Evolutionary conservation across 1,284 basidiomycete genomes (phyloP).

Genomic region (Inonotus obliquus): DNA sequence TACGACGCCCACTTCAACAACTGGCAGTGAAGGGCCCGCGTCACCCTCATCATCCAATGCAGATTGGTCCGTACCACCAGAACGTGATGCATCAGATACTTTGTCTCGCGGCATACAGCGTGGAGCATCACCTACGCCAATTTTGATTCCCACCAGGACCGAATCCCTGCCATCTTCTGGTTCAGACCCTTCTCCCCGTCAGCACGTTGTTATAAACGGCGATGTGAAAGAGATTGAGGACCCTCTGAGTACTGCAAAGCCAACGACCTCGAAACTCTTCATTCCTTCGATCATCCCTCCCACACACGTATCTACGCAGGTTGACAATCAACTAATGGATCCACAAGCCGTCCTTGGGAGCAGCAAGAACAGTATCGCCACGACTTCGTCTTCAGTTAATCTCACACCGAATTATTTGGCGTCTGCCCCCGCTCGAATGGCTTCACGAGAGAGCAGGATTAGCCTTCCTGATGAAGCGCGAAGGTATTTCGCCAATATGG

Average conservation of each 20-base stretch:
- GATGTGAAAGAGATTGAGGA: constrained; percentile 5
- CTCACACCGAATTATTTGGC: constrained; percentile 14
- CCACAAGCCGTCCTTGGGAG: background rate
- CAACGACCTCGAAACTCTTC: constrained; percentile 1
- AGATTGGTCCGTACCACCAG: constrained; percentile 18
- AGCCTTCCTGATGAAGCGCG: constrained; percentile 70
- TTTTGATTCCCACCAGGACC: constrained; percentile 39
- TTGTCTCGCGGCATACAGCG: background rate
- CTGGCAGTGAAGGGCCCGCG: constrained; percentile 19
- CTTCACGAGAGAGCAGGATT: constrained; percentile 54
- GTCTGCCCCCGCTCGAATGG: constrained; percentile 21
- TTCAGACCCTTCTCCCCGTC: constrained; percentile 26
- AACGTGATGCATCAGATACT: background rate
- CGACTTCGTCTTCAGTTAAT: constrained; percentile 14
- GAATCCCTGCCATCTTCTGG: constrained; percentile 32
- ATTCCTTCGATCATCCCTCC: constrained; percentile 11
- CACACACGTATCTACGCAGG: background rate
- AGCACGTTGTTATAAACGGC: constrained; percentile 18
- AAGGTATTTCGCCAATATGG: constrained; percentile 62
- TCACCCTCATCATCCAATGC: constrained; percentile 29
- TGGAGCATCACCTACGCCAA: constrained; percentile 33
- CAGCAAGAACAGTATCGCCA: background rate
- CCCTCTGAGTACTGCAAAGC: constrained; percentile 14
- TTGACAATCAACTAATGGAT: background rate
- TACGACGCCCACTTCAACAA: constrained; percentile 7